Percentiles rank a stretch among this genome's conserved stretches.
These are phyloP conservation scores for Venturia effusa DNA, from an alignment of 2,329 filamentous ascomycete genomes.

Conservation along the genomic window DNA sequence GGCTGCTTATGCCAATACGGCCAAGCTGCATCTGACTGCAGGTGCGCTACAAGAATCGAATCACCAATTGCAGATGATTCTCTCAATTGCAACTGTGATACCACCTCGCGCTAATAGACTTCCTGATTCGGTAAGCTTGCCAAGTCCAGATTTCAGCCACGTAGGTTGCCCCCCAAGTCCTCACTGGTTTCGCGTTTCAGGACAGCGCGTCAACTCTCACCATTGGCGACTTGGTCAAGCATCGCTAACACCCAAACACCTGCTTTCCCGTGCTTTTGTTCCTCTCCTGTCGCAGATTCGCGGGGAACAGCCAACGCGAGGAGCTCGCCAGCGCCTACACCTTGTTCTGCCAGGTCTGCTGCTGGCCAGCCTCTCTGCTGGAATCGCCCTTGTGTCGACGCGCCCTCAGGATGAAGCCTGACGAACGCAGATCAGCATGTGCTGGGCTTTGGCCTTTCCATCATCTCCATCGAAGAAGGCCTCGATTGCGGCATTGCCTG, in stretches of 20 bases:
- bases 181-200: neutral
- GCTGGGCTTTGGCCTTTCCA: neutral
- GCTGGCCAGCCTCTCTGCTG: constrained; percentile 1
- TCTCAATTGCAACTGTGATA: neutral
- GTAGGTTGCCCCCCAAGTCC: neutral
- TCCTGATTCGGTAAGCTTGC: neutral
- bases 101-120: neutral
- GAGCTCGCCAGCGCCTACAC: neutral
- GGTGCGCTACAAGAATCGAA: neutral
- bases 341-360: neutral
- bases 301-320: neutral
- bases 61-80: neutral
- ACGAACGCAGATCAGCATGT: neutral
- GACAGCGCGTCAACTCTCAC: neutral
- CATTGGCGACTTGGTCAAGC: neutral
- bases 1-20: neutral
- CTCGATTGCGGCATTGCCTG: neutral
- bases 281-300: constrained; percentile 3
- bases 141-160: neutral
- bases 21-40: neutral
- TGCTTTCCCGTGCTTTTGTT: neutral
- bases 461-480: neutral
- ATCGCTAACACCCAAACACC: neutral
- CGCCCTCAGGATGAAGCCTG: neutral
- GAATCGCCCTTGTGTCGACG: neutral